Evolutionary conservation across 768 basidiomycete genomes (phyloP), one percentile per base, ranked within the genome.

Genomic region (Calocera cornea): DNA sequence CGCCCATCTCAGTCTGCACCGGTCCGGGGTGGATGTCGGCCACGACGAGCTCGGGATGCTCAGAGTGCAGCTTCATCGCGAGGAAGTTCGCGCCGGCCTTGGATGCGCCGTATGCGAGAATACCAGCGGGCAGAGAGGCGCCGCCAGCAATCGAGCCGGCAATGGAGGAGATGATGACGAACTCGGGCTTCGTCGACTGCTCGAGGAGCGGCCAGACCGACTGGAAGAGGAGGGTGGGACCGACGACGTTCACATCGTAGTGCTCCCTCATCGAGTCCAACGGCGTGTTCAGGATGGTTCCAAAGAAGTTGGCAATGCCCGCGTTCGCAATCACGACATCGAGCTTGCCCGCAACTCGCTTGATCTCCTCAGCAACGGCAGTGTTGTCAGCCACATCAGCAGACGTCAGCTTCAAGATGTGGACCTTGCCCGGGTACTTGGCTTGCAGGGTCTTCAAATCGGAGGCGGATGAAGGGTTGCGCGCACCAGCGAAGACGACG

Each of bases 301-400:
- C 24, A 19, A 31, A 24, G 22, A 22, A 41, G 1, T 64, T 34
- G n/a, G 40, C 14, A 41, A 72, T 69, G 22, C 72, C 72, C 1
- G 72, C 72, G 60, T 73, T 73, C 34, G 72, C 72, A 27, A 73
- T 68, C 41, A 73, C 41, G 19, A 71, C 71, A 64, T 72, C 71
- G 0, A 73, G 19, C 31, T 68, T 67, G 5, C 70, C 72, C 3
- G 65, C 69, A 19, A 67, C 67, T 11, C 33, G 41, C 63, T 69
- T 47, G 66, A 73, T 66, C 14, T 41, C n/a, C 50, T 66, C 36
- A 0, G 67, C 67, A 0, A 69, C 70, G 1, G 67, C 69, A 14
- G 29, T 31, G n/a, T 71, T 70, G n/a, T 69, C 66, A 11, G 33
- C 69, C 29, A 41, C 68, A 34, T 68, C 65, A 2, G 47, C 69